These are phyloP conservation scores for Cystofilobasidium ferigula DNA, from an alignment of 768 basidiomycete genomes.

Conservation along the genomic window DNA sequence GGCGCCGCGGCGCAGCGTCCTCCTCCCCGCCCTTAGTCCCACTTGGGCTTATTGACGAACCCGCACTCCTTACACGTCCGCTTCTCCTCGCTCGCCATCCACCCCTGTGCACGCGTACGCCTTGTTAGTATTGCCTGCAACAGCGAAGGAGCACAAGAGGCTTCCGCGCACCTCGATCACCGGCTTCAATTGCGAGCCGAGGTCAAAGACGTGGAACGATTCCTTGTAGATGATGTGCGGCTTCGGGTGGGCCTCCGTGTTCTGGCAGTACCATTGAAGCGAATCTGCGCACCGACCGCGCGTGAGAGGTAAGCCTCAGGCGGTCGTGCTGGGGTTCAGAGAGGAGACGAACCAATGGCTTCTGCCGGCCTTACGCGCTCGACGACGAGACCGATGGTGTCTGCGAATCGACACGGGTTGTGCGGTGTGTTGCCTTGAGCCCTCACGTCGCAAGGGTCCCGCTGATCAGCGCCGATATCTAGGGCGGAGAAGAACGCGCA, in stretches of 20 bases:
- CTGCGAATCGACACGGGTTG: constrained; percentile 78
- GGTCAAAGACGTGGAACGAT: constrained; percentile 72
- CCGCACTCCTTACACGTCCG: constrained; percentile 67
- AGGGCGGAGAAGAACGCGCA: constrained; percentile 8
- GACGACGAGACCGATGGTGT: constrained; percentile 84
- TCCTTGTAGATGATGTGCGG: constrained; percentile 77
- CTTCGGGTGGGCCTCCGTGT: constrained; percentile 45
- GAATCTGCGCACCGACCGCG: constrained; percentile 64
- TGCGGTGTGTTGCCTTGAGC: constrained; percentile 83
- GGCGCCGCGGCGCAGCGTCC: too few relatives aligned
- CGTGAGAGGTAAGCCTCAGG: background rate
- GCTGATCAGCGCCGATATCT: background rate
- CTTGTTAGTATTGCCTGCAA: too few relatives aligned
- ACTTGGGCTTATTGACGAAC: constrained; percentile 51
- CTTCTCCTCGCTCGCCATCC: constrained; percentile 57
- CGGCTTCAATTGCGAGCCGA: constrained; percentile 87
- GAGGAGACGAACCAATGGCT: constrained; percentile 52
- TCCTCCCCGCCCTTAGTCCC: constrained; percentile 13
- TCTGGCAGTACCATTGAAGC: constrained; percentile 82
- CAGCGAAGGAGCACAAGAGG: too few relatives aligned
- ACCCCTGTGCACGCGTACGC: constrained; percentile 49
- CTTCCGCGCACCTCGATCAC: constrained; percentile 47
- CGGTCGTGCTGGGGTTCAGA: background rate
- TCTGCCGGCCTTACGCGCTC: constrained; percentile 70
- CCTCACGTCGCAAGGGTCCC: too few relatives aligned